These are phyloP conservation scores for Cyclanthera cordifolia DNA, from an alignment of 306 rosid species.

Conservation along the genomic window DNA sequence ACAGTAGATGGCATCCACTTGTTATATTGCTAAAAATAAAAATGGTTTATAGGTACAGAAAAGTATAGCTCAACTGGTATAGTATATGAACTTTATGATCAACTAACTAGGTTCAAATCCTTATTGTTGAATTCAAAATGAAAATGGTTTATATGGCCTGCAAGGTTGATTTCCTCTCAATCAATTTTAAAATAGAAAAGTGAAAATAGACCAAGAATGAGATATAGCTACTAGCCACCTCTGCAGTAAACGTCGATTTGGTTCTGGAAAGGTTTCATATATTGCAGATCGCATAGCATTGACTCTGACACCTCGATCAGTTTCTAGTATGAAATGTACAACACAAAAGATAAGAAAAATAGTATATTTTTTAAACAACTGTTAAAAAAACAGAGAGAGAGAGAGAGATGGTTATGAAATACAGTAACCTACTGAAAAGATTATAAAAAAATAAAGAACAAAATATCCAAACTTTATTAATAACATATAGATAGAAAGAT, in stretches of 20 bases:
- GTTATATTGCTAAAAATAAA: too few species aligned
- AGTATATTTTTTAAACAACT: slow-evolving; percentile 9
- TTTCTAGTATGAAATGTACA: slow-evolving; percentile 39
- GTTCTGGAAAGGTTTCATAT: slow-evolving; percentile 89
- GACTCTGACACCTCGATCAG: slow-evolving; percentile 57
- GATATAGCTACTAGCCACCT: slow-evolving; percentile 35
- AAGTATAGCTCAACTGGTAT: too few species aligned
- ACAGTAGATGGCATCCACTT: neutral
- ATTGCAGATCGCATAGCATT: slow-evolving; percentile 76
- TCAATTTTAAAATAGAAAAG: neutral
- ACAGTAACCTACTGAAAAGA: neutral
- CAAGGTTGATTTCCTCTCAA: neutral
- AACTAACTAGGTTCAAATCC: too few species aligned
- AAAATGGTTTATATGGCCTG: neutral
- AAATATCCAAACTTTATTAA: neutral
- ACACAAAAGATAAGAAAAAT: slow-evolving; percentile 15
- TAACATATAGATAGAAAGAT: neutral
- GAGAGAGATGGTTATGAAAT: neutral
- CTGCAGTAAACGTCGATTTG: slow-evolving; percentile 81
- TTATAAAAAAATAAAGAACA: neutral
- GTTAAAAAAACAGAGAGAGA: too few species aligned
- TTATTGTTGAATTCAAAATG: neutral
- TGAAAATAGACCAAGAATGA: neutral
- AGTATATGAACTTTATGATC: too few species aligned
- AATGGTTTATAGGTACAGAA: too few species aligned